Conservation (phyloP, 257 asterid species). For the Ilex asprella region DNA sequence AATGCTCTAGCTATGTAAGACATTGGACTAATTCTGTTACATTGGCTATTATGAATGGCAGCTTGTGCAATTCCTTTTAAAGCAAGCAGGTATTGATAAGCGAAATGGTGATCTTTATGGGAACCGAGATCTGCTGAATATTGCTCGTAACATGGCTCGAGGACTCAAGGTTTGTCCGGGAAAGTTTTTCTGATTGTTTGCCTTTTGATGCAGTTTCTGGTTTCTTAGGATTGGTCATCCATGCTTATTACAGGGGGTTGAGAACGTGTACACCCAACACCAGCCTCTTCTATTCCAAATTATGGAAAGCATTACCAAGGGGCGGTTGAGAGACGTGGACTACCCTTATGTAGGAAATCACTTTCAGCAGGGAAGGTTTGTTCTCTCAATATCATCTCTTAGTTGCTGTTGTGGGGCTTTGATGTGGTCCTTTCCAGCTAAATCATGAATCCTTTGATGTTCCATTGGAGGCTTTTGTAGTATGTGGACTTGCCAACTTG, state of each 20-base stretch:
- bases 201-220: slow-evolving; percentile 5
- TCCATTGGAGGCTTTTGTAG: neutral
- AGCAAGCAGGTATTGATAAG: slow-evolving; percentile 95
- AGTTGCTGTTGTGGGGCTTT: neutral
- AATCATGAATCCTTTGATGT: neutral
- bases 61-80: slow-evolving; percentile 92
- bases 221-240: slow-evolving; percentile 8
- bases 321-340: slow-evolving; percentile 93
- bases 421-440: neutral
- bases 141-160: slow-evolving; percentile 96
- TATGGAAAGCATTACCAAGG: slow-evolving; percentile 89
- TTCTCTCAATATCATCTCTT: neutral
- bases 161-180: slow-evolving; percentile 73
- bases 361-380: slow-evolving; percentile 88
- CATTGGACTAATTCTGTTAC: slow-evolving; percentile 7
- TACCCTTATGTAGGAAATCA: slow-evolving; percentile 94
- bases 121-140: slow-evolving; percentile 77
- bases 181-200: slow-evolving; percentile 10
- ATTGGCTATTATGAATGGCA: slow-evolving; percentile 31
- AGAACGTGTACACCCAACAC: slow-evolving; percentile 98
- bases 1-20: neutral
- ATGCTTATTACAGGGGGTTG: slow-evolving; percentile 65
- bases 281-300: slow-evolving; percentile 87
- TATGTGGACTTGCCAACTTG: neutral
- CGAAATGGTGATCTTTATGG: slow-evolving; percentile 97